Evolutionary conservation across 2,329 filamentous ascomycete genomes (phyloP), one percentile per base, ranked within the genome.

Genomic region (Aureobasidium uvarum): DNA sequence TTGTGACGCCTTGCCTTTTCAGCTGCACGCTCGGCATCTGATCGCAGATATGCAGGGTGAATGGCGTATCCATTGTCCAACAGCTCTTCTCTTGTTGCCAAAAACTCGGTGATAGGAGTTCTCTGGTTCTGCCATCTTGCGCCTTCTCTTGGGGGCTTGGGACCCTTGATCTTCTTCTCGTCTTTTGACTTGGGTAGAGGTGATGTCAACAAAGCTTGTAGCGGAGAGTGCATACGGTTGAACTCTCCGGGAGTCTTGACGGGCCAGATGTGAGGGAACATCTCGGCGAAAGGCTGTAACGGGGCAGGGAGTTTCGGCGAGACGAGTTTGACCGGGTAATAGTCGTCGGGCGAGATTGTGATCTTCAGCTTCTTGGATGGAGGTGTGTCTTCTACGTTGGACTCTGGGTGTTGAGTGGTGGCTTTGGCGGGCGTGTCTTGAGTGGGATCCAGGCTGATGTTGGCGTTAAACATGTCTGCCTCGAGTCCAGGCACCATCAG

Each of bases 401-500:
- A 1, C 7, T 64, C 33, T 28, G 64, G 7, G 23, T 33, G 25
- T 7, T 43, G 38, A 25, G 18, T n/a, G 11, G 16, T 43, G 45
- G 33, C 33, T 36, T 31, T 43, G 16, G 33, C 31, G 7, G 18
- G 41, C 1, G 38, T 31, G 3, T 55, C 39, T 25, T 64, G 46
- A 33, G 23, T 33, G 1, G 64, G 33, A 20, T 63, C 58, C 75
- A 67, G 31, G 79, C 68, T 31, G 39, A 85, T 77, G 3, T 77
- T 79, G 41, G 85, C 83, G 75, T 89, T 86, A 78, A 98, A 96
- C 90, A 98, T 95, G 68, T 87, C 89, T 72, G 91, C 85, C 74
- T 98, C 94, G 28, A 99, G 79, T 0, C 95, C 95, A 13, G 95
- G 95, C 13, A 97, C 87, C 90, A 97, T 94, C 69, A 99, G 80